Evolutionary conservation across 768 basidiomycete genomes (phyloP).

Genomic region (Phaeotremella fagi): DNA sequence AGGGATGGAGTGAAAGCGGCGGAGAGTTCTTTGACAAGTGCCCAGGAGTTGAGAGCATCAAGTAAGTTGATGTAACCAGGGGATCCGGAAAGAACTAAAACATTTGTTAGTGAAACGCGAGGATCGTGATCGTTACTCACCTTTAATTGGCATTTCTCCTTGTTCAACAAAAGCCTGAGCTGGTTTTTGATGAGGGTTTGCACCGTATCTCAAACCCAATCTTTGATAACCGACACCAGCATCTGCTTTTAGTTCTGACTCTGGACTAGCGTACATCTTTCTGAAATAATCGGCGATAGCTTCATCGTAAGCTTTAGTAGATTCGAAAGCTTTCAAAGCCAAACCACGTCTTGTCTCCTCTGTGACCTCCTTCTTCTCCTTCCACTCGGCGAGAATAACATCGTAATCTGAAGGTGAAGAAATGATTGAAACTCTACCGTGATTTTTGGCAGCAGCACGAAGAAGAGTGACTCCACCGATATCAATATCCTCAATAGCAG

Average conservation of each 20-base stretch:
- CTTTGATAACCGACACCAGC: slow-evolving; percentile 64
- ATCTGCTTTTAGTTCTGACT: slow-evolving; percentile 59
- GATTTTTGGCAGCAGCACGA: slow-evolving; percentile 97
- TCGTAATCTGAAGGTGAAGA: slow-evolving; percentile 64
- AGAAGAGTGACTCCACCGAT: slow-evolving; percentile 97
- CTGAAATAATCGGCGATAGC: slow-evolving; percentile 96
- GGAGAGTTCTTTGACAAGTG: slow-evolving; percentile 87
- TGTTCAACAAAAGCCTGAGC: slow-evolving; percentile 90
- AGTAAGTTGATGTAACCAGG: slow-evolving; percentile 98
- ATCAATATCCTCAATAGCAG: slow-evolving; percentile 96
- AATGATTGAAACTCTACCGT: slow-evolving; percentile 76
- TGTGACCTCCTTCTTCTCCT: slow-evolving; percentile 64
- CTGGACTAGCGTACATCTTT: slow-evolving; percentile 75
- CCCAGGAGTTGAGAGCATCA: slow-evolving; percentile 95
- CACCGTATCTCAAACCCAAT: slow-evolving; percentile 84
- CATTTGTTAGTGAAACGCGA: too few species aligned
- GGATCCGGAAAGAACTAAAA: slow-evolving; percentile 87
- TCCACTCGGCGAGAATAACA: slow-evolving; percentile 73
- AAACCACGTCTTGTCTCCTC: slow-evolving; percentile 68
- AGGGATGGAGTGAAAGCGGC: slow-evolving; percentile 65
- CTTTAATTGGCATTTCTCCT: slow-evolving; percentile 89
- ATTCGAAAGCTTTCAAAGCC: slow-evolving; percentile 94
- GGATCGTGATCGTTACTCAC: slow-evolving; percentile 50
- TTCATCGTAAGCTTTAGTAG: slow-evolving; percentile 90
- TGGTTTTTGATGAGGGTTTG: slow-evolving; percentile 98